Evolutionary conservation across 306 rosid genomes (phyloP).

Genomic region (Sophora flavescens): DNA sequence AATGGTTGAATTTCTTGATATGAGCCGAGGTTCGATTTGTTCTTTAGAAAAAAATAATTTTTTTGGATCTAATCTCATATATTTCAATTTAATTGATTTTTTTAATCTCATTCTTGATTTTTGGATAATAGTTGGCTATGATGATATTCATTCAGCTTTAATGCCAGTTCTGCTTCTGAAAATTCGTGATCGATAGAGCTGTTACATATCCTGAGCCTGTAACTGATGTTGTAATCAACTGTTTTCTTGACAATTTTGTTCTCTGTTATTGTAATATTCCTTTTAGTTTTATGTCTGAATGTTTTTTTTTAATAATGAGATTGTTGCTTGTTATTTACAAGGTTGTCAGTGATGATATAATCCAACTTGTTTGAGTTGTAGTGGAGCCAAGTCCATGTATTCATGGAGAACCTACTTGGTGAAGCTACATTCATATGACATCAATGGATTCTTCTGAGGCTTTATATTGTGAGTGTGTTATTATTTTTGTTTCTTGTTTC

Average conservation of each 20-base stretch:
- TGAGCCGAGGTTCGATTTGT: slow-evolving; percentile 51
- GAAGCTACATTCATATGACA: slow-evolving; percentile 65
- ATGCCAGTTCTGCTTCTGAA: slow-evolving; percentile 99
- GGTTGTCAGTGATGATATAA: slow-evolving; percentile 49
- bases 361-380: slow-evolving; percentile 63
- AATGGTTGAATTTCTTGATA: slow-evolving; percentile 89
- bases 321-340: too few species aligned
- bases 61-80: not conserved
- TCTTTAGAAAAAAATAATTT: not conserved
- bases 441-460: slow-evolving; percentile 61
- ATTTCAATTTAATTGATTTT: not conserved
- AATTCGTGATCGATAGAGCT: slow-evolving; percentile 82
- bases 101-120: not conserved
- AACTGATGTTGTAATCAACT: too few species aligned
- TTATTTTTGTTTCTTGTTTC: too few species aligned
- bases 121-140: slow-evolving; percentile 50
- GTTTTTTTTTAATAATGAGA: too few species aligned
- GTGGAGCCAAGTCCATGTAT: slow-evolving; percentile 70
- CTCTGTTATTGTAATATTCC: too few species aligned
- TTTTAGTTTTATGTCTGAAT: not conserved
- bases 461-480: too few species aligned
- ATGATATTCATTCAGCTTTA: slow-evolving; percentile 75
- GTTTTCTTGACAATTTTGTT: too few species aligned
- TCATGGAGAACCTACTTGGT: slow-evolving; percentile 86
- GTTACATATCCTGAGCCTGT: slow-evolving; percentile 73